Evolutionary conservation across 1,284 basidiomycete genomes (phyloP).

Genomic region (Chondrostereum purpureum): DNA sequence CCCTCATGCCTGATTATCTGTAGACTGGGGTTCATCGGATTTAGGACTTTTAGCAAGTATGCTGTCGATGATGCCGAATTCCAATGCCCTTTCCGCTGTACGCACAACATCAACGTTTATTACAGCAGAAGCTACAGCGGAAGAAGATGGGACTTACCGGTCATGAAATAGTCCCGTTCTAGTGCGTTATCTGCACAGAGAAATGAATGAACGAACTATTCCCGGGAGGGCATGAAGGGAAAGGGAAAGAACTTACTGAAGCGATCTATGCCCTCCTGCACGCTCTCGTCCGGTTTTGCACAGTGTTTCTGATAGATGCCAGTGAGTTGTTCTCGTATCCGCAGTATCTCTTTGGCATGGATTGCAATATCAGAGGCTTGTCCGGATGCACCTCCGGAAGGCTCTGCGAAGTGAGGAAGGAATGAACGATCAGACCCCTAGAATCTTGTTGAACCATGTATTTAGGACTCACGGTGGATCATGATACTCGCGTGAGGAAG

Average conservation of each 20-base stretch:
- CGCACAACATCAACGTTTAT: constrained; percentile 19
- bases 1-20: constrained; percentile 18
- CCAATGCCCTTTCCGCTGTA: constrained; percentile 75
- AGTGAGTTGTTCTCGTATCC: constrained; percentile 76
- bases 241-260: constrained; percentile 55
- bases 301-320: constrained; percentile 83
- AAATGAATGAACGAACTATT: constrained; percentile 15
- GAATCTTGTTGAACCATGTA: constrained; percentile 10
- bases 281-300: constrained; percentile 54
- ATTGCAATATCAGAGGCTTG: constrained; percentile 93
- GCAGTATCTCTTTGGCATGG: constrained; percentile 88
- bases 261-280: constrained; percentile 57
- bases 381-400: constrained; percentile 88
- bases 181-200: constrained; percentile 65
- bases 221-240: constrained; percentile 8
- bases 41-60: constrained; percentile 71
- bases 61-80: constrained; percentile 88
- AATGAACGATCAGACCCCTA: constrained; percentile 13
- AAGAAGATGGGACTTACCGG: constrained; percentile 42
- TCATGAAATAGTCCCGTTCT: constrained; percentile 94
- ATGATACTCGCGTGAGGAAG: constrained; percentile 91
- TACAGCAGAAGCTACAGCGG: constrained; percentile 13
- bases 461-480: constrained; percentile 79
- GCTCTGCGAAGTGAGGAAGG: constrained; percentile 50
- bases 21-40: constrained; percentile 20